Conservation (phyloP, 495 filamentous ascomycete genomes). For the Astrothelium subdiscretum region DNA sequence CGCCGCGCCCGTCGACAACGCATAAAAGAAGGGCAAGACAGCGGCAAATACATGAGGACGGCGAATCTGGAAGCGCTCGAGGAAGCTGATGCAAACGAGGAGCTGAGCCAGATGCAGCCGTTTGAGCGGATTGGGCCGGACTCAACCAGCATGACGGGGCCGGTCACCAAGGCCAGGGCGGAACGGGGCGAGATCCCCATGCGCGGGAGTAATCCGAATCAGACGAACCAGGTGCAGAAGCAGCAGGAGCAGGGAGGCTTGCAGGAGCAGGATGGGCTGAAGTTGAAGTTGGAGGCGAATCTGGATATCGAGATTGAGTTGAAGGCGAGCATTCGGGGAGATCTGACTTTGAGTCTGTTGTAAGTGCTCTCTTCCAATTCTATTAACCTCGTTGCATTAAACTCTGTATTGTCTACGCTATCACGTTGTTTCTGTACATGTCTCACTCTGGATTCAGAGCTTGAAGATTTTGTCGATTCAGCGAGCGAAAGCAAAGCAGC, state of each 20-base stretch:
- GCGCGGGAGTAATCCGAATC: conserved; percentile 30
- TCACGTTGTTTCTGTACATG: neutral
- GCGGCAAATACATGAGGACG: conserved; percentile 34
- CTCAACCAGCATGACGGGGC: conserved; percentile 37
- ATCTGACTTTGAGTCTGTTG: conserved; percentile 32
- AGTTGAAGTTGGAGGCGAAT: conserved; percentile 33
- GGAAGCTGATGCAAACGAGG: conserved; percentile 32
- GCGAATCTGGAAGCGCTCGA: conserved; percentile 30
- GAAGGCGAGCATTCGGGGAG: conserved; percentile 33
- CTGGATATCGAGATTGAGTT: conserved; percentile 37
- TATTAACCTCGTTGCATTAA: neutral
- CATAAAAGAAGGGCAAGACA: conserved; percentile 23
- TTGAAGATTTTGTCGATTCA: neutral
- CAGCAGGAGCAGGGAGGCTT: conserved; percentile 16
- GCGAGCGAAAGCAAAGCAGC: neutral
- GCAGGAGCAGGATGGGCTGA: conserved; percentile 30
- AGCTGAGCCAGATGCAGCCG: conserved; percentile 32
- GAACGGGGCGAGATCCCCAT: conserved; percentile 36
- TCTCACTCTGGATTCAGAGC: neutral
- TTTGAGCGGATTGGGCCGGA: conserved; percentile 39
- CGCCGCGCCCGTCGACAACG: conserved; percentile 30
- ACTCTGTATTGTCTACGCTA: neutral
- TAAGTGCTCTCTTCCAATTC: conserved; percentile 21
- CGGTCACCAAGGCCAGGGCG: conserved; percentile 35
- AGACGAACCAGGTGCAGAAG: conserved; percentile 25